Evolutionary conservation across 179 eudicot species (phyloP).

Genomic region (Silene noctiflora): DNA sequence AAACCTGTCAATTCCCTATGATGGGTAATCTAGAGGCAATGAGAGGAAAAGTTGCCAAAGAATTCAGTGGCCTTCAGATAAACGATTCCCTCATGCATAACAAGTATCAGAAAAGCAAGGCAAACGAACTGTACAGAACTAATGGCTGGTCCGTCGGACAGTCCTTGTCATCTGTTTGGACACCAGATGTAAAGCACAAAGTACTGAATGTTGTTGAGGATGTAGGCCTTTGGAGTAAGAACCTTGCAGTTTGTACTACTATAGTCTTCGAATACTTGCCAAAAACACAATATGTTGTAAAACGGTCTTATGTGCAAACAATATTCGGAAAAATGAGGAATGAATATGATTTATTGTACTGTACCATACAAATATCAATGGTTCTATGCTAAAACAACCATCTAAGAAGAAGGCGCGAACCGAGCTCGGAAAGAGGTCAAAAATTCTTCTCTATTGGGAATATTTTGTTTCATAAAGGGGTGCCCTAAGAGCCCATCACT

Average conservation of each 20-base stretch:
- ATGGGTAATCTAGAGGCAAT: background rate
- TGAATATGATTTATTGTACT: background rate
- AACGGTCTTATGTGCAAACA: no score
- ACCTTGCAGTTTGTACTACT: no score
- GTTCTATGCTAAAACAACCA: no score
- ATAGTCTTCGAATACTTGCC: no score
- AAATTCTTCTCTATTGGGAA: slow-evolving; percentile 5
- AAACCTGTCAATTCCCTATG: background rate
- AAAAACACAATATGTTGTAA: no score
- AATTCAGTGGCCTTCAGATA: background rate
- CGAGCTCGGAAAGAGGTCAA: background rate
- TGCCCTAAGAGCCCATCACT: no score
- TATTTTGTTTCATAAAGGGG: no score
- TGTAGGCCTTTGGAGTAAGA: no score
- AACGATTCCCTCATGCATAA: background rate
- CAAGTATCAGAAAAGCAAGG: background rate
- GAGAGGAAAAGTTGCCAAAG: background rate
- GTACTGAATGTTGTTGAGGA: no score
- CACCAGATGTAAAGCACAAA: background rate
- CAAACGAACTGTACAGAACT: background rate
- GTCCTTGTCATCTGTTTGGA: slow-evolving; percentile 10
- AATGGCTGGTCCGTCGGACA: slow-evolving; percentile 4
- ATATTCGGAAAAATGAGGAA: no score
- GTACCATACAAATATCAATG: no score
- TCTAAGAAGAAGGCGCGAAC: background rate